Evolutionary conservation across 345 rosid species (phyloP).

Genomic region (Acer negundo): DNA sequence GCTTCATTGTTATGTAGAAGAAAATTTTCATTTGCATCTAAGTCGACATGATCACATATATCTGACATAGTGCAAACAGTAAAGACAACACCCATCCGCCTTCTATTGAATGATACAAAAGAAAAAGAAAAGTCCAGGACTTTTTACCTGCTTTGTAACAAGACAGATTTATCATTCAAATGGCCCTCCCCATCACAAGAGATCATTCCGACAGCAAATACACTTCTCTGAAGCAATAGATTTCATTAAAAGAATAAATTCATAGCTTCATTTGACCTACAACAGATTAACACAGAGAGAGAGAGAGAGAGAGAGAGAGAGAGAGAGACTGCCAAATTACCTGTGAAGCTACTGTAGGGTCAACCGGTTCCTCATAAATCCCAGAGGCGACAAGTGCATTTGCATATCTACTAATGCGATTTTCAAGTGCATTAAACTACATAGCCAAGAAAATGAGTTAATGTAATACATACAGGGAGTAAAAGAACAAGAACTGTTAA

Average conservation of each 20-base stretch:
- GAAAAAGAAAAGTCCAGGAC: conserved; percentile 6
- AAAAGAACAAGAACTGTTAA: conserved; percentile 11
- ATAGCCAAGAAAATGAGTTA: conserved; percentile 18
- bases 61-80: not conserved
- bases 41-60: not conserved
- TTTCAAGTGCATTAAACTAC: conserved; percentile 75
- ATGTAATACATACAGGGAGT: conserved; percentile 16
- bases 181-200: conserved; percentile 96
- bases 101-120: conserved; percentile 14
- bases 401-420: conserved; percentile 59
- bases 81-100: not conserved
- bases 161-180: conserved; percentile 79
- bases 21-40: not conserved
- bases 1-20: not conserved
- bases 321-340: conserved; percentile 34
- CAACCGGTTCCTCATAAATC: conserved; percentile 67
- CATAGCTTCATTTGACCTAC: conserved; percentile 12
- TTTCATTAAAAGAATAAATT: conserved; percentile 29
- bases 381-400: conserved; percentile 60
- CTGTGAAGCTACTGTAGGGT: conserved; percentile 94
- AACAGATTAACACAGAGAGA: conserved; percentile 1
- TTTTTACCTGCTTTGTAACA: conserved; percentile 86
- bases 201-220: conserved; percentile 89
- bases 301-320: conserved; percentile 3
- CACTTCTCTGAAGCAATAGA: conserved; percentile 63